Conservation (phyloP, 768 basidiomycete genomes). For the Boletus insuetus region DNA sequence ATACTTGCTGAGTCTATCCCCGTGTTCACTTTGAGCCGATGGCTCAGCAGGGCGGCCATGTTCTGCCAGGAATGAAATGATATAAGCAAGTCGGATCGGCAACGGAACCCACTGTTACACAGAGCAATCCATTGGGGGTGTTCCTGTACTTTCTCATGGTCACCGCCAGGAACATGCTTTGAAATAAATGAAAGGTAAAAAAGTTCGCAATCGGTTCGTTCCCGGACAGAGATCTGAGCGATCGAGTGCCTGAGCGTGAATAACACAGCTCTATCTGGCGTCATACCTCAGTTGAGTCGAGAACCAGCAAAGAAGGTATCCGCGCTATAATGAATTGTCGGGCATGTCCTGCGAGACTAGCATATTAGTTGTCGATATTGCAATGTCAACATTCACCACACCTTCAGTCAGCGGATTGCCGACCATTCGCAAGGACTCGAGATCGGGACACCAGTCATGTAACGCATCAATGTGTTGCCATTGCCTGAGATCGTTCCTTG, state of each 20-base stretch:
- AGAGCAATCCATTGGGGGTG: conserved; percentile 69
- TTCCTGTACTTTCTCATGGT: conserved; percentile 42
- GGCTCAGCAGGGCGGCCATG: conserved; percentile 51
- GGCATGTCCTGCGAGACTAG: conserved; percentile 35
- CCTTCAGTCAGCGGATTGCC: conserved; percentile 66
- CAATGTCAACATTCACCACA: conserved; percentile 22
- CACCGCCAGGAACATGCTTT: conserved; percentile 39
- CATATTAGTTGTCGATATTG: conserved; percentile 1
- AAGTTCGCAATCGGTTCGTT: conserved; percentile 78
- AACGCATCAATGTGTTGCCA: conserved; percentile 70
- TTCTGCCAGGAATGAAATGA: conserved; percentile 37
- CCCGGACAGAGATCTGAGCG: conserved; percentile 60
- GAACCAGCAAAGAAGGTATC: conserved; percentile 54
- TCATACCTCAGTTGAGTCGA: conserved; percentile 66
- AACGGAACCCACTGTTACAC: conserved; percentile 48
- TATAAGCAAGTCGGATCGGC: neutral
- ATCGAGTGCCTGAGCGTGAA: conserved; percentile 8
- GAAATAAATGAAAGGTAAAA: conserved; percentile 74
- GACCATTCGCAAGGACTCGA: conserved; percentile 57
- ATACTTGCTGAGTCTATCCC: conserved; percentile 56
- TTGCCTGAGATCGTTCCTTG: conserved; percentile 51
- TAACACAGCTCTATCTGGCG: conserved; percentile 1
- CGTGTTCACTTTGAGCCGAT: conserved; percentile 26
- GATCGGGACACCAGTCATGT: conserved; percentile 62
- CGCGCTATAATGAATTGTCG: conserved; percentile 67